Evolutionary conservation across 768 basidiomycete genomes (phyloP), one percentile per base, ranked within the genome.

Genomic region (Leccinum sublutescens): DNA sequence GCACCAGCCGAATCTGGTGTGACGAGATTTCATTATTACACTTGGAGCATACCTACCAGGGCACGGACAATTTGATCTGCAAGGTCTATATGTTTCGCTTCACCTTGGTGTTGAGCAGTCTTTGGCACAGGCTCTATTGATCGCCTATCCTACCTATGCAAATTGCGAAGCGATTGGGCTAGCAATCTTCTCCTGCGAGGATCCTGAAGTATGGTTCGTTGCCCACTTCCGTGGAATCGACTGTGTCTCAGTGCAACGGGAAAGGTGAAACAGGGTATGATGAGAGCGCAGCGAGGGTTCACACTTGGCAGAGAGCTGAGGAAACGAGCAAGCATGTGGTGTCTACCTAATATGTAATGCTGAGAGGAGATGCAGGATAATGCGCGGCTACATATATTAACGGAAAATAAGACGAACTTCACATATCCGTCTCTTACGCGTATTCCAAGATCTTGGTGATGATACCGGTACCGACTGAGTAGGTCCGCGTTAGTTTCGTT

Each of bases 391-490:
- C 55, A 57, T 51, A 62, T 64, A 60, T 65, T 63, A 58, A 51
- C 58, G 63, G 51, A 36, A 62, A 60, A 62, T 63, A 64, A 66
- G 57, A 63, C 53, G 56, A 55, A 57, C 50, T 38, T 52, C 50
- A 54, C 52, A 21, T 43, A 56, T 55, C 52, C 51, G 34, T 31
- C 52, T 55, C 54, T 60, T 52, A 74, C 34, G 71, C 77, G 60
- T 70, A 73, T 59, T 83, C 79, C 57, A 93, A 70, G 63, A 95
- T 84, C 76, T 94, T 92, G 63, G 92, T 93, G 62, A 97, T 87
- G 66, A 98, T 86, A 67, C 96, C 96, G 62, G 96, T 98, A 58
- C 93, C 95, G 70, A 98, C 91, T 93, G 45, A 55, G 34, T 58
- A 14, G 50, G 31, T 43, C 40, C 54, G 52, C 19, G 23, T 74